Percentiles rank a stretch among this genome's conserved stretches.
Evolutionary conservation across 768 basidiomycete genomes (phyloP).

Genomic region (Saitozyma sp.): DNA sequence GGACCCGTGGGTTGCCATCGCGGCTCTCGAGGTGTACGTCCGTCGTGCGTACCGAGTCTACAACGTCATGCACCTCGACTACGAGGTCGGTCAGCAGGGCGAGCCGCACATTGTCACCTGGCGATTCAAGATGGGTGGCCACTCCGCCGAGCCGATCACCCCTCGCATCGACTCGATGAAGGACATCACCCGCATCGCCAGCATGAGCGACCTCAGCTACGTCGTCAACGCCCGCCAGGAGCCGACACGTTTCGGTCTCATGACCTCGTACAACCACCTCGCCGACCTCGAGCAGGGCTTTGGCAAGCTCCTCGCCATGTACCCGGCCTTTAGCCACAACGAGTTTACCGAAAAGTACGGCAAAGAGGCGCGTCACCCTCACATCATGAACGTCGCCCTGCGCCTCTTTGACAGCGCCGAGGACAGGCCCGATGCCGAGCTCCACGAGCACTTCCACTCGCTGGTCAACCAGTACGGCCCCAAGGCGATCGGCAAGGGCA

Average conservation of each 20-base stretch:
- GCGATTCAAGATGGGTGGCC: constrained; percentile 92
- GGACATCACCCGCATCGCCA: constrained; percentile 75
- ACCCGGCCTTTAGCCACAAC: constrained; percentile 70
- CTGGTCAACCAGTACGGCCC: constrained; percentile 70
- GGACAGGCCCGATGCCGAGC: constrained; percentile 78
- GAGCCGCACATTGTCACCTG: constrained; percentile 81
- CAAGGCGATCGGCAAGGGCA: constrained; percentile 70
- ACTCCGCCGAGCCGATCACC: constrained; percentile 57
- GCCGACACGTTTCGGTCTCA: constrained; percentile 84
- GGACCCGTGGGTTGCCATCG: constrained; percentile 81
- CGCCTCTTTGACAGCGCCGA: constrained; percentile 74
- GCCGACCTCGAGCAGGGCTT: constrained; percentile 71
- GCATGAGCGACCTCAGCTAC: constrained; percentile 93
- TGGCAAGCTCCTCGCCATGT: constrained; percentile 66
- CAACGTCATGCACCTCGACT: constrained; percentile 83
- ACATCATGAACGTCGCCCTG: constrained; percentile 90
- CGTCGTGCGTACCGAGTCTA: constrained; percentile 95
- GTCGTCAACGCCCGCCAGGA: constrained; percentile 79
- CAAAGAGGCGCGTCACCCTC: constrained; percentile 70
- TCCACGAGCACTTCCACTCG: constrained; percentile 64
- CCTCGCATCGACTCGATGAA: constrained; percentile 51
- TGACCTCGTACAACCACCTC: constrained; percentile 83
- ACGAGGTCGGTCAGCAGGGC: constrained; percentile 87
- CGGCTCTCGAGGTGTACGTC: constrained; percentile 93
- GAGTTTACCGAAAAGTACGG: constrained; percentile 79